A percentile compares a stretch with the other conserved stretches of the same genome.
These are phyloP conservation scores for Quaeritorhiza haematococci DNA, from an alignment of 371 early-diverging fungal species.

Conservation along the genomic window DNA sequence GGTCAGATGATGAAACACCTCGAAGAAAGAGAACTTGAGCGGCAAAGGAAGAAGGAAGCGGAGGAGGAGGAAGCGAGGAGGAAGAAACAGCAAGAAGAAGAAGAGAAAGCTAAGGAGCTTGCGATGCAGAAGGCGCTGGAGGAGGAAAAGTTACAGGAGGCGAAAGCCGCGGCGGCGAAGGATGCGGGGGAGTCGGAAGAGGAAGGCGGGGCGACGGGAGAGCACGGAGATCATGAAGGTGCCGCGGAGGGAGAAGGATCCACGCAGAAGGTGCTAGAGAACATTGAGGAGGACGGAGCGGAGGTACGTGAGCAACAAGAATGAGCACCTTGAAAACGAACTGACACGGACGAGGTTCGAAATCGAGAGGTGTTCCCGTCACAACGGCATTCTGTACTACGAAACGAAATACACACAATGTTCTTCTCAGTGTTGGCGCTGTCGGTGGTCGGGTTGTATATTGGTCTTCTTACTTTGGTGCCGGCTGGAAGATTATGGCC, in stretches of 20 bases:
- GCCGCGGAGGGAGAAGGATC: neutral
- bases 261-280: neutral
- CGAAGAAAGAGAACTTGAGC: too few species aligned
- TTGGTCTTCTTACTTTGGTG: too few species aligned
- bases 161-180: neutral
- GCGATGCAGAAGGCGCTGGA: conserved; percentile 6
- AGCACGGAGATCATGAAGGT: neutral
- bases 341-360: conserved; percentile 2
- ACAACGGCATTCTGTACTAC: too few species aligned
- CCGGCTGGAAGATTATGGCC: too few species aligned
- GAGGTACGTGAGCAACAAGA: neutral
- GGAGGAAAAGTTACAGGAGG: neutral
- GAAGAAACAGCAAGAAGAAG: too few species aligned
- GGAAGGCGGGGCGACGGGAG: neutral
- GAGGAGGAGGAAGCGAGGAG: conserved; percentile 3
- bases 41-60: too few species aligned
- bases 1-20: too few species aligned
- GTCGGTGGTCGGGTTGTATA: too few species aligned
- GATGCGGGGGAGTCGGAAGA: neutral
- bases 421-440: too few species aligned
- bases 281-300: neutral
- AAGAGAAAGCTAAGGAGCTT: conserved; percentile 3
- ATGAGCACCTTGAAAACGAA: neutral
- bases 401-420: too few species aligned
- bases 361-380: conserved; percentile 1